These are phyloP conservation scores for Mycosphaerella sp. DNA, from an alignment of 2,329 filamentous ascomycete species.

Conservation along the genomic window DNA sequence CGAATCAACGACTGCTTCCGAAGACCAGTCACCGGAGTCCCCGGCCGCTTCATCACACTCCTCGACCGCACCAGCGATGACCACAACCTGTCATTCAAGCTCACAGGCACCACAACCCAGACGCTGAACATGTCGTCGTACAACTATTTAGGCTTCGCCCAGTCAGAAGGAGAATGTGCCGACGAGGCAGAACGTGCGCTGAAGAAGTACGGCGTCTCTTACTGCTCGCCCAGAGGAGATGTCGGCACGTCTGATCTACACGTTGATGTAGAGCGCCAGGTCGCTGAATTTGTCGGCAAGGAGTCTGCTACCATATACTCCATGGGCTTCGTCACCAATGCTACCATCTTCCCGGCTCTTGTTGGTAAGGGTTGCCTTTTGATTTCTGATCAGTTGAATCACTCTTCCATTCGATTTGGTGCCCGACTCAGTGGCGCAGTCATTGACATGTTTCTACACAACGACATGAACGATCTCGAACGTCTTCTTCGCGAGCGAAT, in stretches of 20 bases:
- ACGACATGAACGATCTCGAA: conserved; percentile 86
- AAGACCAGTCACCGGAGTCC: conserved; percentile 84
- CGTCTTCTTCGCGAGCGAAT: conserved; percentile 82
- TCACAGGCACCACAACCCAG: conserved; percentile 85
- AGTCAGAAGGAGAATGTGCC: conserved; percentile 93
- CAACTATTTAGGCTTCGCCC: conserved; percentile 97
- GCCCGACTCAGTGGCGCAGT: conserved; percentile 90
- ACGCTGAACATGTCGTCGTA: conserved; percentile 99
- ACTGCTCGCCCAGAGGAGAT: conserved; percentile 75
- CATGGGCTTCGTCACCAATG: conserved; percentile 97
- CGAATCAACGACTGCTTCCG: conserved; percentile 97
- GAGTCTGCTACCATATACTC: conserved; percentile 94
- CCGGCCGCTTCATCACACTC: conserved; percentile 86
- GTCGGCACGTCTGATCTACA: conserved; percentile 82
- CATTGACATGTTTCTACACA: conserved; percentile 96
- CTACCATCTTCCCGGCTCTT: conserved; percentile 83
- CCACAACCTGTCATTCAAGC: conserved; percentile 83
- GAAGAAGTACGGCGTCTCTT: conserved; percentile 76
- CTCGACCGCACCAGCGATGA: conserved; percentile 87
- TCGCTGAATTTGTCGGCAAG: conserved; percentile 91
- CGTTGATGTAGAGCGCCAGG: conserved; percentile 79
- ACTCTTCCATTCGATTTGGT: conserved; percentile 93
- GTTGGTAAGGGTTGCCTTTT: conserved; percentile 90
- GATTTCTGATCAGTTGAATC: conserved; percentile 95
- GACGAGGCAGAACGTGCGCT: conserved; percentile 84